Percentiles rank a stretch among this genome's conserved stretches.
These are phyloP conservation scores for Jaapia argillacea DNA, from an alignment of 768 basidiomycete genomes.

Conservation along the genomic window DNA sequence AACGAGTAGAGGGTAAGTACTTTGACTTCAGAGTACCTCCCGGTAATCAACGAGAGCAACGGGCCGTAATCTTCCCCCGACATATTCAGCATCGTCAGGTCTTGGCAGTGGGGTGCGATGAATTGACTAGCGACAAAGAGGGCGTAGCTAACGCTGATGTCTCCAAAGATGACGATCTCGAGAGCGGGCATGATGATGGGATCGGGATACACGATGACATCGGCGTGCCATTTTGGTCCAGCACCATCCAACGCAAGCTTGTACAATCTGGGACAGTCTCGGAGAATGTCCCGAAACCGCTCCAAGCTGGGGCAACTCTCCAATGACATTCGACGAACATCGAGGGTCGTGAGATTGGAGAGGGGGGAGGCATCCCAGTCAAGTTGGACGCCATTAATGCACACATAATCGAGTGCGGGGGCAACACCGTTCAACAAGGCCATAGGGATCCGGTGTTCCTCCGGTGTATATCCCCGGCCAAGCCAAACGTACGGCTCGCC, in stretches of 20 bases:
- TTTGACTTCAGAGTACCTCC: slow-evolving; percentile 39
- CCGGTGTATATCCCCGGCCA: slow-evolving; percentile 29
- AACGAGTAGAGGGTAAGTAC: slow-evolving; percentile 43
- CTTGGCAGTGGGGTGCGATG: slow-evolving; percentile 44
- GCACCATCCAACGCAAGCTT: slow-evolving; percentile 56
- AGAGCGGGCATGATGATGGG: slow-evolving; percentile 42
- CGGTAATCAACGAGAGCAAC: slow-evolving; percentile 35
- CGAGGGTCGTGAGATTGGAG: slow-evolving; percentile 49
- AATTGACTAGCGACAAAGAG: slow-evolving; percentile 37
- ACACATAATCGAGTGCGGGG: slow-evolving; percentile 36
- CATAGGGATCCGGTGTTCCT: slow-evolving; percentile 21
- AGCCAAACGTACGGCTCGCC: slow-evolving; percentile 37
- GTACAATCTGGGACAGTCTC: slow-evolving; percentile 34
- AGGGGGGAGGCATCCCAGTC: slow-evolving; percentile 44
- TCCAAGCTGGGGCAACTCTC: slow-evolving; percentile 36
- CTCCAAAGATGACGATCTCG: slow-evolving; percentile 44
- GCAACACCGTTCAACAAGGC: slow-evolving; percentile 43
- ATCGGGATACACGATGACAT: slow-evolving; percentile 12
- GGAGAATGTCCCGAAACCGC: slow-evolving; percentile 45
- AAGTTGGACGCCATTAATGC: slow-evolving; percentile 49
- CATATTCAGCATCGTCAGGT: slow-evolving; percentile 49
- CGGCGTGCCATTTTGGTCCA: slow-evolving; percentile 32
- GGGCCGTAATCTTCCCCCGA: slow-evolving; percentile 39
- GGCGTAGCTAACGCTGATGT: slow-evolving; percentile 39
- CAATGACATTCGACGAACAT: slow-evolving; percentile 51